Percentiles rank a stretch among this genome's conserved stretches.
phyloP scores from a whole-genome alignment of 208 protist genomes.

The Crithidia fasciculata region DNA sequence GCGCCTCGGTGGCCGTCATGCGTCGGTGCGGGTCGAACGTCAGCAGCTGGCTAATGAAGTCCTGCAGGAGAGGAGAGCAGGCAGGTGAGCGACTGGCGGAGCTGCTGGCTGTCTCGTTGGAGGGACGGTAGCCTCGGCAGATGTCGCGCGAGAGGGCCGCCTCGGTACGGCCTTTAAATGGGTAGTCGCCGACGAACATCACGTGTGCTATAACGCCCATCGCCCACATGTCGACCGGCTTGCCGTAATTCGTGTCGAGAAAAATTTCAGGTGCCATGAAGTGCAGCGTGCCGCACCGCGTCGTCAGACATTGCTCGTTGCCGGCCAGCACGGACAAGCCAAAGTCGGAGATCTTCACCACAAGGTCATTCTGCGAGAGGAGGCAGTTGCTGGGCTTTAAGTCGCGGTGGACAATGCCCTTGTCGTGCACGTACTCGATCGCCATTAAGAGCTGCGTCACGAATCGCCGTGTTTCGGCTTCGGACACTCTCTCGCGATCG shows the following conservation, averaged over 20 bases:
- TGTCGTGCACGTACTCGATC: slow-evolving; percentile 91
- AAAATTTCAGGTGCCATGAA: slow-evolving; percentile 94
- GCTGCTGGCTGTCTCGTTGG: background rate
- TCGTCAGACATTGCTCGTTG: slow-evolving; percentile 77
- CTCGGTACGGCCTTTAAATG: slow-evolving; percentile 65
- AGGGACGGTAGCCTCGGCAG: slow-evolving; percentile 34
- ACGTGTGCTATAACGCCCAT: slow-evolving; percentile 90
- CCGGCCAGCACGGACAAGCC: slow-evolving; percentile 87
- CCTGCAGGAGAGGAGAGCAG: slow-evolving; percentile 46
- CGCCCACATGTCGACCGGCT: slow-evolving; percentile 93
- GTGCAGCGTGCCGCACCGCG: slow-evolving; percentile 85
- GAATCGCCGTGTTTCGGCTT: slow-evolving; percentile 61
- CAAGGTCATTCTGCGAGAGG: slow-evolving; percentile 62
- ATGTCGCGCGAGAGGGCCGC: slow-evolving; percentile 53
- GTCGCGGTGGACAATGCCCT: slow-evolving; percentile 91
- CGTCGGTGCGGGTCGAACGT: slow-evolving; percentile 65
- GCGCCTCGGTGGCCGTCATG: slow-evolving; percentile 81
- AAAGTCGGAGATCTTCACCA: slow-evolving; percentile 93
- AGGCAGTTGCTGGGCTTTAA: slow-evolving; percentile 94
- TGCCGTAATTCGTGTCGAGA: slow-evolving; percentile 81
- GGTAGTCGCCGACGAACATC: slow-evolving; percentile 79
- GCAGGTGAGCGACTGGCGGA: background rate
- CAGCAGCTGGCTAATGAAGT: slow-evolving; percentile 87
- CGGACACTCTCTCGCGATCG: slow-evolving; percentile 39
- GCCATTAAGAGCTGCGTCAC: slow-evolving; percentile 84